These are phyloP conservation scores for Geotrichum fermentans DNA, from an alignment of 1,139 yeast genomes.

Conservation along the genomic window DNA sequence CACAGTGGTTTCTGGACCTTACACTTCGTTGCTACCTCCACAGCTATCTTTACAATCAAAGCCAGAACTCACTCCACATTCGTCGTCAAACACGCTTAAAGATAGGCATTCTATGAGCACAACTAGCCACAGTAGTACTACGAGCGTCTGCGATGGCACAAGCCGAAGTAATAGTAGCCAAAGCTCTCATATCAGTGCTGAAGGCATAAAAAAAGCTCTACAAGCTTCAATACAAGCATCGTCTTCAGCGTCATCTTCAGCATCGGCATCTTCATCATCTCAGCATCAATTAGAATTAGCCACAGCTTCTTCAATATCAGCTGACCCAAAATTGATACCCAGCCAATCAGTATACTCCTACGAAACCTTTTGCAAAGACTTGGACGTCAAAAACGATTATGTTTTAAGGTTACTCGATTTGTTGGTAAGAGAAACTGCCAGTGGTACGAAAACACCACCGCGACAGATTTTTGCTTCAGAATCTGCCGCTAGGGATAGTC, in stretches of 20 bases:
- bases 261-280: too few species aligned
- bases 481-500: too few species aligned
- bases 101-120: background rate
- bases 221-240: background rate
- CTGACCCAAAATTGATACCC: background rate
- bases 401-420: conserved; percentile 15
- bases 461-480: background rate
- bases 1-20: background rate
- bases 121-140: conserved; percentile 1
- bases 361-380: conserved; percentile 29
- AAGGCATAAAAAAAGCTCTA: background rate
- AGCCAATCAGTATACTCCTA: conserved; percentile 17
- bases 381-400: conserved; percentile 26
- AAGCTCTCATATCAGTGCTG: conserved; percentile 1
- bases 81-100: background rate
- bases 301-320: background rate
- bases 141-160: background rate
- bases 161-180: background rate
- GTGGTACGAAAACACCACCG: conserved; percentile 9
- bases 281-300: too few species aligned
- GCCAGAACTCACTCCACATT: background rate
- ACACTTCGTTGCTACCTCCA: background rate
- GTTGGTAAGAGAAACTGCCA: conserved; percentile 13
- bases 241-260: too few species aligned
- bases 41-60: background rate